Evolutionary conservation across 306 rosid species (phyloP), one percentile per base, ranked within the genome.

Genomic region (Casuarina glauca): DNA sequence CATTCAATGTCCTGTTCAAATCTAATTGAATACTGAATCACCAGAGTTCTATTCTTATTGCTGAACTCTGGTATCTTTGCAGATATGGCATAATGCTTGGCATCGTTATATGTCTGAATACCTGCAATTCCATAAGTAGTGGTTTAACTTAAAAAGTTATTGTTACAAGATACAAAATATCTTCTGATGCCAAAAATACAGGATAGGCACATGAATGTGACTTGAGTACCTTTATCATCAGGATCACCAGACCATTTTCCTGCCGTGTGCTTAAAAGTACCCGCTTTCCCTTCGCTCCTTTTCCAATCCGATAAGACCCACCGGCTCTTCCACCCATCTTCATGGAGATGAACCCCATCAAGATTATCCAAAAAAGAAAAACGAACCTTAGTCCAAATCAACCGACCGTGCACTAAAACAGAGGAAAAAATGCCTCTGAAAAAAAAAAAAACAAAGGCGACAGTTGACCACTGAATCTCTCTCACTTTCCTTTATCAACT

Each of bases 1-100:
- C 98, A 92, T 84, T 95, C 98, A 78, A 95, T 92, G 70, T 92
- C 98, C 89, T 95, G 98, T 78, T 95, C 98, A 81, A 95, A 87
- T 58, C 83, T 91, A 70, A 95, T 80, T 19, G 98, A 95, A 77
- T 95, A 95, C 84, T 95, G 98, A 54, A 95, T 73, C 74, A 95
- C 97, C 76, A 92, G 81, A 5, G 98, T 95, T 81, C 86, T 84
- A 80, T 95, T 86, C 85, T 85, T 83, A 55, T 95, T 95, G 85
- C 57, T 82, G 72, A 95, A 86, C 84, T 95, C 98, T 0, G 95
- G 87, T 58, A 90, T 77, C 90, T 89, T 95, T 44, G 98, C 97
- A 51, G 98, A 92, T 82, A 95, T 79, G 36, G 93, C 95, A 70
- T 79, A 95, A 85, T 95, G 98, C 83, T 88, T 95, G 77, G 98